Evolutionary conservation across 805 yeast genomes (phyloP), one percentile per base, ranked within the genome.

Genomic region (Candida railenensis): DNA sequence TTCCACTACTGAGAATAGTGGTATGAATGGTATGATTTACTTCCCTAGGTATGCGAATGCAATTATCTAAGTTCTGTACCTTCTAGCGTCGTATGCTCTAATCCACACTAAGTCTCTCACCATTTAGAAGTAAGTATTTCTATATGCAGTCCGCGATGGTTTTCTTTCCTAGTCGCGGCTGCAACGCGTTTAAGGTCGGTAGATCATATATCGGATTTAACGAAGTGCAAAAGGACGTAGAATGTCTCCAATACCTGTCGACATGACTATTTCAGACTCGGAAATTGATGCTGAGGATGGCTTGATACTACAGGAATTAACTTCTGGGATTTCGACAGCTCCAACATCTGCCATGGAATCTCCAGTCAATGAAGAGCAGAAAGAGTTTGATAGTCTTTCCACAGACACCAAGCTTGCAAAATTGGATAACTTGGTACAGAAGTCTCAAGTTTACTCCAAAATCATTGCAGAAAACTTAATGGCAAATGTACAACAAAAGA

Each of bases 381-480:
- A 4, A 33, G 14, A 34, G 22, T 42, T 42, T 15, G 39, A 42
- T 22, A 16, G 22, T 3, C 32, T 42, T 3, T 34, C 45, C 3
- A 42, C 39, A n/a, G 37, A 33, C 39, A 34, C 45, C 14, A 42
- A 42, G 14, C 39, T 51, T 47, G 3, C 58, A 41, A 1, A 73
- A 49, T 69, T 92, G 45, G 79, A 87, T 48, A 82, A 81, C 33
- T 73, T 92, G 51, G 89, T 92, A n/a, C 85, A 87, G 56, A 85
- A 88, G 58, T 88, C 97, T 15, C 91, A 89, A 59, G 80, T 91
- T 1, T 92, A 89, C 65, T 86, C 97, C 1, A 80, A 84, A 50
- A 89, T 92, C 53, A 87, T 92, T 37, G 82, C 96, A 2, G 91
- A 89, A 43, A 84, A 91, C 9, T 74, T 92, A 38, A 58, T 85